Evolutionary conservation across 768 basidiomycete species (phyloP).

Genomic region (Daedaleopsis sinensis): DNA sequence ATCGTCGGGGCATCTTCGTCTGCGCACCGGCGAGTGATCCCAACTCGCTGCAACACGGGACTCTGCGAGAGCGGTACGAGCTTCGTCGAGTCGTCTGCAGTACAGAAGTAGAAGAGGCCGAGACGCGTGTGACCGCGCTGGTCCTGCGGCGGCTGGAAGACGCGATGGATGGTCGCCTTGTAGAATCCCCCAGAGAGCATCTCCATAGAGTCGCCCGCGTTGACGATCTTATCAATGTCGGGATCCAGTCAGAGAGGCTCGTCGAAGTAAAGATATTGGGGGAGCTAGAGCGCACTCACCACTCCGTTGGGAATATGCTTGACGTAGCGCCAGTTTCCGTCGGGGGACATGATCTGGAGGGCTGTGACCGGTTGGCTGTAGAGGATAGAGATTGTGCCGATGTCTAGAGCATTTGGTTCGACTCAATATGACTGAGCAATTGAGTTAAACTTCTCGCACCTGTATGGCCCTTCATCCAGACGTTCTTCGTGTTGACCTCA

Average conservation of each 20-base stretch:
- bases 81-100: conserved; percentile 33
- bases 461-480: conserved; percentile 43
- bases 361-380: conserved; percentile 43
- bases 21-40: conserved; percentile 31
- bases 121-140: conserved; percentile 39
- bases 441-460: conserved; percentile 21
- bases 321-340: conserved; percentile 41
- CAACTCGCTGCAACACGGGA: conserved; percentile 35
- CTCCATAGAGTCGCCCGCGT: conserved; percentile 39
- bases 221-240: conserved; percentile 40
- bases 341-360: conserved; percentile 38
- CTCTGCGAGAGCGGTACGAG: conserved; percentile 34
- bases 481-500: conserved; percentile 30
- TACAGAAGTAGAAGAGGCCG: conserved; percentile 40
- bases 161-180: conserved; percentile 42
- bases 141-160: conserved; percentile 39
- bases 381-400: conserved; percentile 37
- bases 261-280: too few species aligned
- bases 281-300: conserved; percentile 20
- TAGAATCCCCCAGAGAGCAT: conserved; percentile 41
- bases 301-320: conserved; percentile 40
- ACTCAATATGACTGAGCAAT: neutral
- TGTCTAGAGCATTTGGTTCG: conserved; percentile 24
- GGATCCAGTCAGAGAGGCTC: too few species aligned
- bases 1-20: conserved; percentile 33